Percentiles rank a stretch among this genome's conserved stretches.
These are phyloP conservation scores for Pseudopyricularia javanii DNA, from an alignment of 2,329 filamentous ascomycete species.

Conservation along the genomic window DNA sequence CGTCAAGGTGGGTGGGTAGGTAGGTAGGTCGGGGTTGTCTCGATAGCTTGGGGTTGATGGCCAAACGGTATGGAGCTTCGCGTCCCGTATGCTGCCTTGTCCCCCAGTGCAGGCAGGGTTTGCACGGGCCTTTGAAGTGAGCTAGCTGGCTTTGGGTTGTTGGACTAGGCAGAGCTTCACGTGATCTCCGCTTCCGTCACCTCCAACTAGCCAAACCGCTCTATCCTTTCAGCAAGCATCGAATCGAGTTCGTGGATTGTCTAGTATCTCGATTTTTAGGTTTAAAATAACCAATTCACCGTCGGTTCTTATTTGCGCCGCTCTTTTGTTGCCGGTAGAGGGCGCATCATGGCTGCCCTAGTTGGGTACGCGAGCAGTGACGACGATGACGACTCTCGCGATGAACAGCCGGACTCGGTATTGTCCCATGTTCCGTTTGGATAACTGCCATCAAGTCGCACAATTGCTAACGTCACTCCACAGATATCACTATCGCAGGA, in stretches of 20 bases:
- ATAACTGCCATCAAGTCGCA: no score
- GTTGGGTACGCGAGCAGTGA: conserved; percentile 41
- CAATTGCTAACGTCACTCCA: no score
- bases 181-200: neutral
- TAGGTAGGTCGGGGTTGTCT: neutral
- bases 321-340: no score
- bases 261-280: no score
- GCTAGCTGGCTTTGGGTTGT: no score
- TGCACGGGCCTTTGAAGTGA: neutral
- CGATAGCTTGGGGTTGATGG: conserved; percentile 5
- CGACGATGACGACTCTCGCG: conserved; percentile 28
- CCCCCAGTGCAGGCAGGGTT: neutral
- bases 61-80: conserved; percentile 10
- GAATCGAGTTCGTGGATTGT: no score
- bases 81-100: conserved; percentile 14
- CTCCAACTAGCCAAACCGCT: neutral
- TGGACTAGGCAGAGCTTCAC: neutral
- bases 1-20: neutral
- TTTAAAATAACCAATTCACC: no score
- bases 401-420: neutral
- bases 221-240: neutral
- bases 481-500: no score
- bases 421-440: no score
- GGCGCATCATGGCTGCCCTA: conserved; percentile 25
- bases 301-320: no score